Percentiles rank a stretch among this genome's conserved stretches.
Conservation (phyloP, 768 basidiomycete species). For the Lepiota brunneoincarnata region DNA sequence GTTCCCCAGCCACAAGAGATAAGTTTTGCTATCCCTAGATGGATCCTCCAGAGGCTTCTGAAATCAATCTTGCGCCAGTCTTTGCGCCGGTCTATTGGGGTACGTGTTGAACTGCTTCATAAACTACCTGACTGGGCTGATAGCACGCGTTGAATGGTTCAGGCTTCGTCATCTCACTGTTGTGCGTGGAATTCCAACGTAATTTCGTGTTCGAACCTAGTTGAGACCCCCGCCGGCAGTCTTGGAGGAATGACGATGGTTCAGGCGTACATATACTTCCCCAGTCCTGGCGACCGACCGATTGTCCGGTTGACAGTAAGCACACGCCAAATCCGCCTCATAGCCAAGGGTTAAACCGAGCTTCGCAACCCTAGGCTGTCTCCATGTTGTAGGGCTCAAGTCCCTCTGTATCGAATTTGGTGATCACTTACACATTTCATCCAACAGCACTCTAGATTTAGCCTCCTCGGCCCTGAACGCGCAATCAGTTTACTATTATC, state of each 20-base stretch:
- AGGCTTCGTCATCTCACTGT: conserved; percentile 28
- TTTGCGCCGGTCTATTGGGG: conserved; percentile 34
- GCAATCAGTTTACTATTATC: conserved; percentile 43
- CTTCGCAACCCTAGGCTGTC: conserved; percentile 17
- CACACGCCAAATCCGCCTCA: not conserved
- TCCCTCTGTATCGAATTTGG: not conserved
- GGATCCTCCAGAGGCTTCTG: not conserved
- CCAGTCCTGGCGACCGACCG: conserved; percentile 23
- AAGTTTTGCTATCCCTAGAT: not conserved
- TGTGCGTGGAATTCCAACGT: conserved; percentile 20
- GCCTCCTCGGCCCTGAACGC: conserved; percentile 36
- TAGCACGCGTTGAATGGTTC: not conserved
- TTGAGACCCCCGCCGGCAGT: conserved; percentile 15
- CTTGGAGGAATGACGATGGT: conserved; percentile 38
- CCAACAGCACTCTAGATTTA: conserved; percentile 32
- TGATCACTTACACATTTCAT: not conserved
- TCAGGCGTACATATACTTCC: conserved; percentile 40
- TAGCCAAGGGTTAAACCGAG: no score
- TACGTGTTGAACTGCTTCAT: conserved; percentile 5
- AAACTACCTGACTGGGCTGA: no score
- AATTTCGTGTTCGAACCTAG: not conserved
- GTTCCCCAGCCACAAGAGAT: no score
- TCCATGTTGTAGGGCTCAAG: conserved; percentile 23
- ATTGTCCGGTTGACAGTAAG: conserved; percentile 30
- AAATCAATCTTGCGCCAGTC: conserved; percentile 21